These are phyloP conservation scores for Vicia faba DNA, from an alignment of 306 rosid species.

Conservation along the genomic window DNA sequence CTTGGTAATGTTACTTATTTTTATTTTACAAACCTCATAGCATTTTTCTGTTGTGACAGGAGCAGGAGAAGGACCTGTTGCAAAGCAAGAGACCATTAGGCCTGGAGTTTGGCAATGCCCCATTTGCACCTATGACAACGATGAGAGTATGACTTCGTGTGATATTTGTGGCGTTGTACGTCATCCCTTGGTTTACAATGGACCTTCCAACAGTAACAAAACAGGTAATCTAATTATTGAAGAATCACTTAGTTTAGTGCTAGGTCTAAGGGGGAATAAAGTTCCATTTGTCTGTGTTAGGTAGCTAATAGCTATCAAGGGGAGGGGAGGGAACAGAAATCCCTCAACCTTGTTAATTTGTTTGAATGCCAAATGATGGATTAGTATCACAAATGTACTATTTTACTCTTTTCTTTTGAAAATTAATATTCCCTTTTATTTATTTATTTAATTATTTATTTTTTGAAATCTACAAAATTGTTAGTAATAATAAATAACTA, in stretches of 20 bases:
- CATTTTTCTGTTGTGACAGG: constrained; percentile 45
- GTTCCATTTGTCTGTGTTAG: neutral
- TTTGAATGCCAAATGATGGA: neutral
- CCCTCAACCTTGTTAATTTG: neutral
- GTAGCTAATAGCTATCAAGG: neutral
- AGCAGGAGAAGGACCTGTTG: constrained; percentile 51
- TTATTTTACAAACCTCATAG: constrained; percentile 12
- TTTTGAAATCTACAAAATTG: neutral
- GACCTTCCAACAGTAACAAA: constrained; percentile 42
- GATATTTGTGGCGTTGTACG: constrained; percentile 94
- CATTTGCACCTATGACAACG: constrained; percentile 91
- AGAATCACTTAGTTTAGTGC: constrained; percentile 20
- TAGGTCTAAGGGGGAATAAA: constrained; percentile 7
- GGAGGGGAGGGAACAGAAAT: neutral
- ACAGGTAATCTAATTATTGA: constrained; percentile 59
- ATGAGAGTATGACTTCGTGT: constrained; percentile 65
- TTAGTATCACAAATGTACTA: neutral
- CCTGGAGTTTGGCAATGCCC: constrained; percentile 70
- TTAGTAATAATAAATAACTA: no score
- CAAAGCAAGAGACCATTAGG: constrained; percentile 48
- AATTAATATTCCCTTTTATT: neutral
- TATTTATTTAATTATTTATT: no score
- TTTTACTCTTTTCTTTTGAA: neutral
- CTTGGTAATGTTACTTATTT: constrained; percentile 13
- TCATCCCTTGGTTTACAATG: constrained; percentile 41